Conservation (phyloP, 1,139 yeast species). For the Saccharomyces hybrid region DNA sequence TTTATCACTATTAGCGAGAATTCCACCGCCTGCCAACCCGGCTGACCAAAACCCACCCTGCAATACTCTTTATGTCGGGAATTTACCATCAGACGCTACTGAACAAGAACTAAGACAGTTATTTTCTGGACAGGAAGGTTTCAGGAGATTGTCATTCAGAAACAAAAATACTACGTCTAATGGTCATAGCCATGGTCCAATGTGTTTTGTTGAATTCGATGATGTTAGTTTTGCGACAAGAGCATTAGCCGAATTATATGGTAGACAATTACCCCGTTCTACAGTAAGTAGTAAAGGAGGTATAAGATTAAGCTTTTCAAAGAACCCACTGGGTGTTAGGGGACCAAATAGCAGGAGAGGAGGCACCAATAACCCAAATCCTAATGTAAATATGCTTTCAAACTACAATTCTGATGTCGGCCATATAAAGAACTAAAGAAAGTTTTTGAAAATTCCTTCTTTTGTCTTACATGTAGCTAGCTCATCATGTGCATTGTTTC, state of each 20-base stretch:
- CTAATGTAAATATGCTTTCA: not conserved
- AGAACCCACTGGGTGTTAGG: conserved; percentile 93
- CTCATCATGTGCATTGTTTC: not conserved
- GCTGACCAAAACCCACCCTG: conserved; percentile 99
- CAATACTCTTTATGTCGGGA: conserved; percentile 92
- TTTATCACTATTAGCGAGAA: conserved; percentile 61
- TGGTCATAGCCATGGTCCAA: conserved; percentile 71
- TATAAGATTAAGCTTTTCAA: conserved; percentile 83
- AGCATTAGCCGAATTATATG: conserved; percentile 89
- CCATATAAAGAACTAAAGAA: conserved; percentile 3
- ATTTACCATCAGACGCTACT: conserved; percentile 93
- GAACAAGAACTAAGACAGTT: conserved; percentile 85
- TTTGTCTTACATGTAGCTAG: not conserved
- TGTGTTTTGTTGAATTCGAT: conserved; percentile 98
- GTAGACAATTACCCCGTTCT: conserved; percentile 69
- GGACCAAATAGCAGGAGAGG: conserved; percentile 39
- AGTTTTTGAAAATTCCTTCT: not conserved
- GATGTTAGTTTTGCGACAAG: conserved; percentile 90
- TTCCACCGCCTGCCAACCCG: conserved; percentile 96
- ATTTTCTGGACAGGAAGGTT: conserved; percentile 85
- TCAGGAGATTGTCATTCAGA: conserved; percentile 84
- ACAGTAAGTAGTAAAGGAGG: conserved; percentile 78
- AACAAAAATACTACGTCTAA: conserved; percentile 44
- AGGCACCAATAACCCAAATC: conserved; percentile 11
- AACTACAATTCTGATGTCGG: conserved; percentile 4